Conservation (phyloP, 2,329 filamentous ascomycete genomes). For the Zymoseptoria brevis region DNA sequence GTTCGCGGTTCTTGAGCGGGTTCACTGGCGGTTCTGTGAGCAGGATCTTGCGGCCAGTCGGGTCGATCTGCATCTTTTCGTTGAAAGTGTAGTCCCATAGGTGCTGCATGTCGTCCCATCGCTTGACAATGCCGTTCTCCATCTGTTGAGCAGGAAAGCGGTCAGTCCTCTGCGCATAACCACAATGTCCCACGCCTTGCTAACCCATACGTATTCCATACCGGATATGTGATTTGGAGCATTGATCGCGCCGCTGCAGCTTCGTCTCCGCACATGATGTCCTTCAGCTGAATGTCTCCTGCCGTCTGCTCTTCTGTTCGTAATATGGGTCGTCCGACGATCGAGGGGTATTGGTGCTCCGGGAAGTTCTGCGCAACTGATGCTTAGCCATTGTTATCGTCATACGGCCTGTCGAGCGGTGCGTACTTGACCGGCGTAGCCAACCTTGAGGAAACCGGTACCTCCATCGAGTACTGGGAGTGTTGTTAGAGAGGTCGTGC, state of each 20-base stretch:
- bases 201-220: constrained; percentile 34
- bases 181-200: constrained; percentile 8
- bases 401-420: not conserved
- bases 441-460: constrained; percentile 98
- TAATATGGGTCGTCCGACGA: constrained; percentile 94
- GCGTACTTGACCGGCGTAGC: constrained; percentile 81
- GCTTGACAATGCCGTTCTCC: constrained; percentile 99
- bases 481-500: constrained; percentile 10
- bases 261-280: constrained; percentile 99
- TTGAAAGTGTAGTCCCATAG: constrained; percentile 98
- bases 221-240: constrained; percentile 95
- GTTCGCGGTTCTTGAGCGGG: constrained; percentile 88
- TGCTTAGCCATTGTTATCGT: not conserved
- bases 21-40: constrained; percentile 98
- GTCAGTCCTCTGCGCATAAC: not conserved
- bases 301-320: constrained; percentile 81
- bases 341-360: constrained; percentile 96
- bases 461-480: constrained; percentile 91
- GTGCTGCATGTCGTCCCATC: constrained; percentile 99
- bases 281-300: constrained; percentile 69
- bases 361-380: constrained; percentile 73
- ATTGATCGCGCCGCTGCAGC: constrained; percentile 90
- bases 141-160: constrained; percentile 49
- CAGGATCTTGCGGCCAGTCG: constrained; percentile 89
- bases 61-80: constrained; percentile 92